These are phyloP conservation scores for Suillus decipiens DNA, from an alignment of 768 basidiomycete genomes.

Conservation along the genomic window DNA sequence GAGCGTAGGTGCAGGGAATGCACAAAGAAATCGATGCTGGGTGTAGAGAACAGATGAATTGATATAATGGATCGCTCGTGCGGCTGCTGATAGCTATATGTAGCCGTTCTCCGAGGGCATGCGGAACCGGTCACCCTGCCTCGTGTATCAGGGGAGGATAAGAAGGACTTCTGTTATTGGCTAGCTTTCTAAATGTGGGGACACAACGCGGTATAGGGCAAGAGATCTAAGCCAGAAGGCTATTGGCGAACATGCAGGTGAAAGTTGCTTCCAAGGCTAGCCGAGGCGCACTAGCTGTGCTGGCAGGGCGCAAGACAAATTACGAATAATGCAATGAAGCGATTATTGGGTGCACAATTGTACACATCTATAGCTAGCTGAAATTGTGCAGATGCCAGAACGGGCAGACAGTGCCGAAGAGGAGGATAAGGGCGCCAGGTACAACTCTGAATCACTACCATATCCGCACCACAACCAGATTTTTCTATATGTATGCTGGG, in stretches of 20 bases:
- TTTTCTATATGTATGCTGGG: conserved; percentile 4
- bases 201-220: conserved; percentile 4
- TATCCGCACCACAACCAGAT: not conserved
- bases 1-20: conserved; percentile 2
- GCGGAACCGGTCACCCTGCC: conserved; percentile 28
- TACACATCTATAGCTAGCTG: not conserved
- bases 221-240: conserved; percentile 3
- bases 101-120: conserved; percentile 26
- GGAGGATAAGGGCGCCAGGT: not conserved
- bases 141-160: conserved; percentile 29
- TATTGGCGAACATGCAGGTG: not conserved
- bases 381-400: conserved; percentile 1
- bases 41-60: conserved; percentile 16
- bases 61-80: conserved; percentile 8
- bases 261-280: conserved; percentile 11
- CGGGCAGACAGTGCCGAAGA: not conserved
- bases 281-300: conserved; percentile 15
- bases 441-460: not conserved
- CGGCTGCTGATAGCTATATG: conserved; percentile 23
- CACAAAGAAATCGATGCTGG: conserved; percentile 13
- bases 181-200: conserved; percentile 3
- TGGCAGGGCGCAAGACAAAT: conserved; percentile 12
- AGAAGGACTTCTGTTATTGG: conserved; percentile 6
- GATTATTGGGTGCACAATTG: not conserved
- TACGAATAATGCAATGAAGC: conserved; percentile 6